Evolutionary conservation across 768 basidiomycete genomes (phyloP).

Genomic region (Megacollybia marginata): DNA sequence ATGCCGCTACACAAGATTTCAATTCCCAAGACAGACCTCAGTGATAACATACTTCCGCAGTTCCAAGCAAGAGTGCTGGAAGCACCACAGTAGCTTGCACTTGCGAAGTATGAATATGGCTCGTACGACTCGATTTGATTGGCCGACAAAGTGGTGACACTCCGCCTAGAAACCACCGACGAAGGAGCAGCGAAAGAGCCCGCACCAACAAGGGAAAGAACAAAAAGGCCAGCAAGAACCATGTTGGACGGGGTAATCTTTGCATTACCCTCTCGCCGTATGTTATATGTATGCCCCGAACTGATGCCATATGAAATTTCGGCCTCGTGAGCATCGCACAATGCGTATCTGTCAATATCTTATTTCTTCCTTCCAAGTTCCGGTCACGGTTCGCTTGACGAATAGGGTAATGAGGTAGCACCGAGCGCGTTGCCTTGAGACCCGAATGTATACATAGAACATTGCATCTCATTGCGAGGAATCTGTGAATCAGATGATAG

Average conservation of each 20-base stretch:
- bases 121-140: conserved; percentile 10
- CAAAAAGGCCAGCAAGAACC: conserved; percentile 10
- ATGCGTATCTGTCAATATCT: no score
- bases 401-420: no score
- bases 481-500: no score
- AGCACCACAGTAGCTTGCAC: conserved; percentile 29
- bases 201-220: conserved; percentile 3
- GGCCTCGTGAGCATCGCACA: no score
- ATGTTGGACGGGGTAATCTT: conserved; percentile 21
- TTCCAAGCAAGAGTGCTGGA: conserved; percentile 27
- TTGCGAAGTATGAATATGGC: conserved; percentile 30
- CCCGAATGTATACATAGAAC: no score
- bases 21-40: not conserved
- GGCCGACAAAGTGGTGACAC: not conserved
- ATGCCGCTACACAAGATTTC: conserved; percentile 26
- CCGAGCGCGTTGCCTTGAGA: no score
- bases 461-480: no score
- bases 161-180: not conserved
- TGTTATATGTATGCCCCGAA: no score
- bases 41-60: conserved; percentile 28
- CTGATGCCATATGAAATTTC: no score
- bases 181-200: conserved; percentile 6
- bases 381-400: no score
- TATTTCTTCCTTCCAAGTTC: no score
- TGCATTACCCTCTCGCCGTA: no score